Evolutionary conservation across 2,329 filamentous ascomycete genomes (phyloP).

Genomic region (Elsinoe perseae): DNA sequence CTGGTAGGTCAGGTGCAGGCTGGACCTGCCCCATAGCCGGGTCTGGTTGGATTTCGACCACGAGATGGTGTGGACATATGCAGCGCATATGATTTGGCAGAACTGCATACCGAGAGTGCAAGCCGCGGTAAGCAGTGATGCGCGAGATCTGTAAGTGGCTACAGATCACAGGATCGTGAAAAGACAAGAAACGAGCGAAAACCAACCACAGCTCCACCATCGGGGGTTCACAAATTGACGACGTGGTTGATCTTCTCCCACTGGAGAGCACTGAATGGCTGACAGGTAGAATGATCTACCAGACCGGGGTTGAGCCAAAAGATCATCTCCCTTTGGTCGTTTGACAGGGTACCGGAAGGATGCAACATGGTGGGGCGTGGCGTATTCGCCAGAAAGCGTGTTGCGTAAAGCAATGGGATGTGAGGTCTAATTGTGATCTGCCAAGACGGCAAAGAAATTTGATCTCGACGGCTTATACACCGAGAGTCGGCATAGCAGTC

Average conservation of each 20-base stretch:
- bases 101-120: background rate
- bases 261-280: background rate
- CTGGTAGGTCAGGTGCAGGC: slow-evolving; percentile 1
- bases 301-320: background rate
- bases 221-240: background rate
- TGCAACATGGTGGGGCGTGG: slow-evolving; percentile 8
- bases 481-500: background rate
- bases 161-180: background rate
- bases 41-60: slow-evolving; percentile 8
- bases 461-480: background rate
- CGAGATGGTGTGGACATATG: background rate
- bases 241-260: background rate
- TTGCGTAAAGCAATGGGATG: slow-evolving; percentile 6
- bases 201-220: slow-evolving; percentile 11
- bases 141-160: background rate
- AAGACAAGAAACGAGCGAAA: background rate
- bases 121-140: background rate
- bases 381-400: slow-evolving; percentile 8
- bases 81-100: background rate
- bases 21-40: background rate
- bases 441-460: slow-evolving; percentile 6
- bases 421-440: background rate
- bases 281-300: slow-evolving; percentile 8
- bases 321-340: background rate
- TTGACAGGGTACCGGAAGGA: slow-evolving; percentile 2